phyloP scores from a whole-genome alignment of 2,329 filamentous ascomycete genomes.

The Diaporthe citri region DNA sequence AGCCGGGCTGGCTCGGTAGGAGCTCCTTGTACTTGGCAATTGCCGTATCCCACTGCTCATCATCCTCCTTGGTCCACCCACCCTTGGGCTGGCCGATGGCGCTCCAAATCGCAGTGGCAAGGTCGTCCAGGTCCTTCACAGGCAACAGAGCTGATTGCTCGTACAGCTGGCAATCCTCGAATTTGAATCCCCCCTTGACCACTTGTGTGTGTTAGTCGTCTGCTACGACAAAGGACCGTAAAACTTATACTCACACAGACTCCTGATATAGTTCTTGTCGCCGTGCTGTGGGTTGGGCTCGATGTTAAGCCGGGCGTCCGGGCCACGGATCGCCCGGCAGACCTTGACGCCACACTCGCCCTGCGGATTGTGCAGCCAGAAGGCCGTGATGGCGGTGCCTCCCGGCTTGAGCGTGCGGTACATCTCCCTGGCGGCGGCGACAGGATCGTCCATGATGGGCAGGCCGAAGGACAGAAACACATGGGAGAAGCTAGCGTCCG shows the following conservation, averaged over 20 bases:
- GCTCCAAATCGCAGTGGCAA: constrained; percentile 42
- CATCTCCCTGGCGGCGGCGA: constrained; percentile 40
- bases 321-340: constrained; percentile 40
- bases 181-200: constrained; percentile 39
- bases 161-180: constrained; percentile 38
- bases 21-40: constrained; percentile 42
- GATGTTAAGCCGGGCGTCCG: constrained; percentile 38
- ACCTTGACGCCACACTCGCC: constrained; percentile 41
- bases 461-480: constrained; percentile 43
- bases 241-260: background rate
- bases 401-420: constrained; percentile 41
- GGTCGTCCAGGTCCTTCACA: constrained; percentile 38
- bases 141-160: constrained; percentile 41
- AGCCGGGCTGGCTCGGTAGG: constrained; percentile 39
- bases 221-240: too few species aligned
- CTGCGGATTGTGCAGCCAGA: constrained; percentile 43
- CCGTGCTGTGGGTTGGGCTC: constrained; percentile 41
- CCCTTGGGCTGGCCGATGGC: constrained; percentile 40
- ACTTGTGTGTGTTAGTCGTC: background rate
- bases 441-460: constrained; percentile 41
- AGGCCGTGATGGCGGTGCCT: constrained; percentile 42
- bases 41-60: constrained; percentile 42
- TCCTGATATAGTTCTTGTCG: constrained; percentile 37
- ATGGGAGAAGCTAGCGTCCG: constrained; percentile 41
- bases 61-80: constrained; percentile 42